Base-by-base conservation (phyloP, 495 filamentous ascomycete genomes). In the Tetracladium setigerum region DNA sequence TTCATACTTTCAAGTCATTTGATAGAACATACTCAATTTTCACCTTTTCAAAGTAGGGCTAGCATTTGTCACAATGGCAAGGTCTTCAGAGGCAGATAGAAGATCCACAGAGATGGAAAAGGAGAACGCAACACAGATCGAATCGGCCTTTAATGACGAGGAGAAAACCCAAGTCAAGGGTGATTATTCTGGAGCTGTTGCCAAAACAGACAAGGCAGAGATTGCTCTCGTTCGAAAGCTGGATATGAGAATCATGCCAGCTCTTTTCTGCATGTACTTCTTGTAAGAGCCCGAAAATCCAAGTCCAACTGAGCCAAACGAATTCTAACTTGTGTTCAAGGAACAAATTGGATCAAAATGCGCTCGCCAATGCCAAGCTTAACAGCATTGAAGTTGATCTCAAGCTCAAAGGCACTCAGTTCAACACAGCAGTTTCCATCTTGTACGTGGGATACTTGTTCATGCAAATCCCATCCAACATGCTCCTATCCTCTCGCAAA, bases 261-360 rank as follows among this genome's bases (percentile, higher is more conserved):
- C 17, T 18, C 38, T 41, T 10, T 41, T 6, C 18, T 24, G 16
- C 16, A 42, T 42, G 17, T 42, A 42, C n/a, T 42, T 42, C 38
- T 19, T 40, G 38, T 40, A 17, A 12, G 38, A 12, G 6, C 17
- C 15, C 17, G n/a, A n/a, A n/a, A n/a, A n/a, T n/a, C 38, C 11
- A 19, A 40, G 11, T 4, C 14, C n/a, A 6, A 22, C 38, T 40
- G 14, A 16, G 3, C 17, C 4, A 12, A 14, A 30, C 9, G 14
- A 12, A n/a, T 42, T 1, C 6, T 42, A 30, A 42, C 13, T 5
- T 30, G 8, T 1, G 7, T 30, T 27, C 30, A 9, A 50, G 17
- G 55, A 89, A 88, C 58, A 88, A 87, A 60, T 68, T 89, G 48
- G 86, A 88, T 60, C 74, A 84, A 30, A 72, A 74, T 48, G 70